These are phyloP conservation scores for Ceratocystis cubensis DNA, from an alignment of 2,329 filamentous ascomycete species.

Conservation along the genomic window DNA sequence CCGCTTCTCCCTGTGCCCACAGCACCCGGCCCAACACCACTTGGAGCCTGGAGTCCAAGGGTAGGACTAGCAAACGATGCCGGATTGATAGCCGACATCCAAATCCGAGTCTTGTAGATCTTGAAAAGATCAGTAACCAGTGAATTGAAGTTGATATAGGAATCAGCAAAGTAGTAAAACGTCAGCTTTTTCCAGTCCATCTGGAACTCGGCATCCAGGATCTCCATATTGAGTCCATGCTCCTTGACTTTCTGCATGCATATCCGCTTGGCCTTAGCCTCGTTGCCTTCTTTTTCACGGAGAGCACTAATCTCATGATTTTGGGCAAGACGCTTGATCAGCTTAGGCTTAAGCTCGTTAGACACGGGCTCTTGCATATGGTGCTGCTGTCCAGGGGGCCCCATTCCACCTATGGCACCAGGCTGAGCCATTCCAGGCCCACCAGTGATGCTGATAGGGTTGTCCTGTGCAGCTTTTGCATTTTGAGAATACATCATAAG, in stretches of 20 bases:
- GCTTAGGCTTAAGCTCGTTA: slow-evolving; percentile 79
- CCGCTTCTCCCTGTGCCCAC: slow-evolving; percentile 44
- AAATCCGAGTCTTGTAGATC: slow-evolving; percentile 97
- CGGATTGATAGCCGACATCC: slow-evolving; percentile 99
- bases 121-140: slow-evolving; percentile 97
- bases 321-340: slow-evolving; percentile 91
- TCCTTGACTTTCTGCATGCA: slow-evolving; percentile 95
- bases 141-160: slow-evolving; percentile 98
- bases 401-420: slow-evolving; percentile 65
- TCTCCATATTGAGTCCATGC: slow-evolving; percentile 94
- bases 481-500: slow-evolving; percentile 96
- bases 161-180: slow-evolving; percentile 96
- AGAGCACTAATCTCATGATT: slow-evolving; percentile 79
- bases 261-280: slow-evolving; percentile 92
- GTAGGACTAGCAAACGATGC: slow-evolving; percentile 80
- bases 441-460: slow-evolving; percentile 40
- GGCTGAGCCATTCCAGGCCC: slow-evolving; percentile 10
- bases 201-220: slow-evolving; percentile 95
- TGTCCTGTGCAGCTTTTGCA: slow-evolving; percentile 50
- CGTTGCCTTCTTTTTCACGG: slow-evolving; percentile 90
- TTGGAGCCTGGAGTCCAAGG: slow-evolving; percentile 57
- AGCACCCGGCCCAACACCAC: slow-evolving; percentile 52
- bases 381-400: slow-evolving; percentile 58
- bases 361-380: slow-evolving; percentile 58
- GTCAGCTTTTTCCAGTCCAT: slow-evolving; percentile 99